phyloP scores from a whole-genome alignment of 1,284 basidiomycete species.

The Cutaneotrichosporon curvatum region DNA sequence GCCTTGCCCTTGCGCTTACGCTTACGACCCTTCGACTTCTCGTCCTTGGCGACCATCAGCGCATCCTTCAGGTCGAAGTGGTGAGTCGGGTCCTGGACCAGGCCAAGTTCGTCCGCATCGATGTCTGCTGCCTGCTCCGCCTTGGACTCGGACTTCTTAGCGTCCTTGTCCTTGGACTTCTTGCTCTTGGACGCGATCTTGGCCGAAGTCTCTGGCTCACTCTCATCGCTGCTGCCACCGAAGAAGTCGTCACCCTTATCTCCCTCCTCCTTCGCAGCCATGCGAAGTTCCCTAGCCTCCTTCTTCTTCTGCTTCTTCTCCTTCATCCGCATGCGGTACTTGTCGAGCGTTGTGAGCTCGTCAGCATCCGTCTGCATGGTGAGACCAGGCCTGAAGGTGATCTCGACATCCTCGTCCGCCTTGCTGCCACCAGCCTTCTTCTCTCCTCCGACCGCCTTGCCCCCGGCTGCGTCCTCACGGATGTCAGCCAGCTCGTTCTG shows the following conservation, averaged over 20 bases:
- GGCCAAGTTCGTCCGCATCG: slow-evolving; percentile 6
- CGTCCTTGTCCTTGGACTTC: not conserved
- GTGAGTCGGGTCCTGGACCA: slow-evolving; percentile 15
- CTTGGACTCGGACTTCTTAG: slow-evolving; percentile 42
- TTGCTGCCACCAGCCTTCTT: slow-evolving; percentile 6
- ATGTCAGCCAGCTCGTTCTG: slow-evolving; percentile 27
- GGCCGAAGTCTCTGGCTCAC: slow-evolving; percentile 4
- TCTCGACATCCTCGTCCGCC: slow-evolving; percentile 70
- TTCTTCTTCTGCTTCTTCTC: slow-evolving; percentile 70
- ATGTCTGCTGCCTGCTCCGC: not conserved
- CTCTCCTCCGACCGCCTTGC: slow-evolving; percentile 9
- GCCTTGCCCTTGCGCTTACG: slow-evolving; percentile 48
- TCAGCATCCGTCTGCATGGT: slow-evolving; percentile 50
- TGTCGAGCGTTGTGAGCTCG: slow-evolving; percentile 71
- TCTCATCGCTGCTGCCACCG: slow-evolving; percentile 49
- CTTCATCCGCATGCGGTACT: slow-evolving; percentile 75
- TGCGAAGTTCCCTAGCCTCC: slow-evolving; percentile 49
- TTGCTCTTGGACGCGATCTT: slow-evolving; percentile 7
- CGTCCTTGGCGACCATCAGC: slow-evolving; percentile 70
- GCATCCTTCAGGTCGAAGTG: slow-evolving; percentile 89
- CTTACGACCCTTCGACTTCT: slow-evolving; percentile 50
- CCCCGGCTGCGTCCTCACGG: slow-evolving; percentile 45
- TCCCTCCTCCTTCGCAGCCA: slow-evolving; percentile 43
- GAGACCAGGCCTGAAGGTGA: slow-evolving; percentile 84
- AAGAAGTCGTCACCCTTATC: slow-evolving; percentile 64